A percentile compares a stretch with the other conserved stretches of the same genome.
Conservation (phyloP, 202 grass and related monocot species). For the Schoenoplectus triqueter region DNA sequence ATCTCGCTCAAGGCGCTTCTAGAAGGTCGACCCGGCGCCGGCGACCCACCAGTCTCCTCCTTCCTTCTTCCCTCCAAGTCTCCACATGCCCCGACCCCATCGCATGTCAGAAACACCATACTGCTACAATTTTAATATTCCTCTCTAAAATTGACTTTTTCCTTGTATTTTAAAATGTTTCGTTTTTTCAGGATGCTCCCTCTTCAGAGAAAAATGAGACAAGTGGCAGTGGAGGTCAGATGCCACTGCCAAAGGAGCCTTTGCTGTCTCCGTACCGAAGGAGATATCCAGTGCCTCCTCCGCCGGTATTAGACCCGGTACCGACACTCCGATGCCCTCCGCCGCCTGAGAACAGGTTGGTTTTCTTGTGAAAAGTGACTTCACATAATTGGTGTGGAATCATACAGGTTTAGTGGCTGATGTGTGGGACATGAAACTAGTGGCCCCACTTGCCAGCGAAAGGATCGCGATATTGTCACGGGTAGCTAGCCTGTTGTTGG, state of each 20-base stretch:
- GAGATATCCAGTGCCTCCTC: constrained; percentile 37
- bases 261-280: constrained; percentile 48
- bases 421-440: background rate
- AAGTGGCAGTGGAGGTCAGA: constrained; percentile 21
- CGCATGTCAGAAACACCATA: background rate
- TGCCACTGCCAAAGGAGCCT: constrained; percentile 13
- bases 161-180: too few species aligned
- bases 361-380: too few species aligned
- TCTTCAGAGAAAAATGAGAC: constrained; percentile 36
- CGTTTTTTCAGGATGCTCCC: constrained; percentile 23
- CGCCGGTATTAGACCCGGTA: background rate
- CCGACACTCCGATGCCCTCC: constrained; percentile 1
- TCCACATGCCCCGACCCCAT: constrained; percentile 4
- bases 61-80: constrained; percentile 34
- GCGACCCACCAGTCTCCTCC: constrained; percentile 34
- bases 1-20: constrained; percentile 55
- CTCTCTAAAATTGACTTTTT: background rate
- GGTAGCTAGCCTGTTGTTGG: too few species aligned
- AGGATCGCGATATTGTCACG: background rate
- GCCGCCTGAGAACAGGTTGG: constrained; percentile 44
- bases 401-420: background rate
- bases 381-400: too few species aligned
- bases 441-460: constrained; percentile 29
- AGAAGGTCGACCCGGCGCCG: constrained; percentile 47
- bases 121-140: background rate